phyloP scores from a whole-genome alignment of 2,329 filamentous ascomycete species.

The Colletotrichum sp. region DNA sequence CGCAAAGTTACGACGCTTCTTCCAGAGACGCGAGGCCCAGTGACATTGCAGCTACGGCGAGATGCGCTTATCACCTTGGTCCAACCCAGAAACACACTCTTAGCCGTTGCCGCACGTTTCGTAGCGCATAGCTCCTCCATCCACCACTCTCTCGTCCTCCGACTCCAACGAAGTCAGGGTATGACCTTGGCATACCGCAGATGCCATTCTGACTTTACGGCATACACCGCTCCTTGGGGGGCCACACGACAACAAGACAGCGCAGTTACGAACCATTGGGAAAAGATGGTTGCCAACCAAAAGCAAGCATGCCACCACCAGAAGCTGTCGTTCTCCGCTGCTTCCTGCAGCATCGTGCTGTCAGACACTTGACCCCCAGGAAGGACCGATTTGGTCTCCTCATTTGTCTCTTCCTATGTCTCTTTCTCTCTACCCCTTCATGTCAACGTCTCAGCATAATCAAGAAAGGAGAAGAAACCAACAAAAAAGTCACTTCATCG shows the following conservation, averaged over 20 bases:
- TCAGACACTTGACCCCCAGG: neutral
- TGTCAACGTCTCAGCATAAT: conserved; percentile 16
- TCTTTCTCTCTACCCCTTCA: neutral
- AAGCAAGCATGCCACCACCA: neutral
- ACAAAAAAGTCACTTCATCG: conserved; percentile 3
- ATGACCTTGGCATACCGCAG: neutral
- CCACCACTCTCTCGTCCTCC: neutral
- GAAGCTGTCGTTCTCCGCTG: neutral
- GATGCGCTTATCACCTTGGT: neutral
- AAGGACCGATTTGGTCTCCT: neutral
- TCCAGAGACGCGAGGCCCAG: conserved; percentile 12
- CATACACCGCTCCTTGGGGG: neutral
- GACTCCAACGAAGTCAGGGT: neutral
- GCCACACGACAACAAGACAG: neutral
- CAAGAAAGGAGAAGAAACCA: neutral
- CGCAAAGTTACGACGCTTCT: conserved; percentile 10
- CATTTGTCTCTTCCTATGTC: neutral
- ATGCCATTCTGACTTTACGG: conserved; percentile 8
- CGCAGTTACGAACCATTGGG: neutral
- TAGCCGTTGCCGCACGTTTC: neutral
- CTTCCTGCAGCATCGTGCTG: neutral
- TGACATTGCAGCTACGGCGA: neutral
- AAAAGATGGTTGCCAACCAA: neutral
- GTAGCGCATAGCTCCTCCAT: neutral
- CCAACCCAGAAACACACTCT: neutral